These are phyloP conservation scores for Claviceps sp. DNA, from an alignment of 2,329 filamentous ascomycete genomes.

Conservation along the genomic window DNA sequence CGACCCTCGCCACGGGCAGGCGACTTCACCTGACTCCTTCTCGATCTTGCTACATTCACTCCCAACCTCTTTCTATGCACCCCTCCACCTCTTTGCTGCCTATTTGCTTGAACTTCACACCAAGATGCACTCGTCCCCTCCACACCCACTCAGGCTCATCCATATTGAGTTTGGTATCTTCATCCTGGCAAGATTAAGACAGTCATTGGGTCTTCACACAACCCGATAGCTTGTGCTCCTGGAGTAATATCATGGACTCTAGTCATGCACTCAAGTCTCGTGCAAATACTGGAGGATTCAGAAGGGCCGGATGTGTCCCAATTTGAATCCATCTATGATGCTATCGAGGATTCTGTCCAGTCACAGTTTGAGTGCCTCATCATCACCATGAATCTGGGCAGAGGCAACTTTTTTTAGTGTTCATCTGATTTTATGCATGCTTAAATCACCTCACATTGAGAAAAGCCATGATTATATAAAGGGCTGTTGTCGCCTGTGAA, in stretches of 20 bases:
- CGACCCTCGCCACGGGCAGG: not conserved
- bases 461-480: not conserved
- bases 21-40: not conserved
- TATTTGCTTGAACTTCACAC: not conserved
- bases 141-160: not conserved
- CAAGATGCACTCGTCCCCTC: not conserved
- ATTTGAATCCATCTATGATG: not conserved
- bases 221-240: not conserved
- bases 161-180: not conserved
- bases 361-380: not conserved
- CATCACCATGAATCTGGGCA: not conserved
- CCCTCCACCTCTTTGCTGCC: slow-evolving; percentile 1
- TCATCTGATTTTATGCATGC: not conserved
- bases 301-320: slow-evolving; percentile 1
- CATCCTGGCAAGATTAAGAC: not conserved
- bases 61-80: not conserved
- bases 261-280: slow-evolving; percentile 6
- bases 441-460: not conserved
- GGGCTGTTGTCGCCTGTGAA: not conserved
- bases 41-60: not conserved
- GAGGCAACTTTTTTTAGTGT: not conserved
- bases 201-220: not conserved
- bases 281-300: slow-evolving; percentile 4
- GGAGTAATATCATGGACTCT: not conserved
- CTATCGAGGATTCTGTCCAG: not conserved